phyloP scores from a whole-genome alignment of 1,284 basidiomycete species.

The Sanguinoderma infundibulare region DNA sequence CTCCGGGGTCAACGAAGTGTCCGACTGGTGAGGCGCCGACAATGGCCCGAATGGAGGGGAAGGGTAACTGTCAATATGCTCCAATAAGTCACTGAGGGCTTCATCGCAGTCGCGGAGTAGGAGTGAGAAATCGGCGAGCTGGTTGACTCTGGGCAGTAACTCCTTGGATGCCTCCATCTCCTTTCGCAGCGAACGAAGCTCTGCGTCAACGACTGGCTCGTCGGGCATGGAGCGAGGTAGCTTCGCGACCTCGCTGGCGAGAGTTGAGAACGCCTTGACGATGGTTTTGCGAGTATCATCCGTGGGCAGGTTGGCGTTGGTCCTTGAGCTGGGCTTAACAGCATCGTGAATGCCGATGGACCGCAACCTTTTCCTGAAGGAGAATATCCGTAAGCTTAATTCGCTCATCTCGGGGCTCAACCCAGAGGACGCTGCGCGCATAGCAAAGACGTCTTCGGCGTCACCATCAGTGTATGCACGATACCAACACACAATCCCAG shows the following conservation, averaged over 20 bases:
- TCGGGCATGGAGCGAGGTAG: constrained; percentile 49
- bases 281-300: constrained; percentile 49
- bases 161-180: constrained; percentile 59
- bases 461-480: background rate
- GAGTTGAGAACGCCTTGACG: constrained; percentile 47
- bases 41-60: constrained; percentile 55
- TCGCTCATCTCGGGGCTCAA: constrained; percentile 31
- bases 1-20: constrained; percentile 52
- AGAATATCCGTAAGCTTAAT: constrained; percentile 35
- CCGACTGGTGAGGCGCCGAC: constrained; percentile 51
- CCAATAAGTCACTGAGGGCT: constrained; percentile 79
- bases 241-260: constrained; percentile 49
- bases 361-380: constrained; percentile 60
- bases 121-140: constrained; percentile 55
- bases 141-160: constrained; percentile 54
- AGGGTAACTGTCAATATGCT: constrained; percentile 81
- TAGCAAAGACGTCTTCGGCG: constrained; percentile 60
- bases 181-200: constrained; percentile 60
- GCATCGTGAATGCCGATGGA: constrained; percentile 63
- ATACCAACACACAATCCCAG: background rate
- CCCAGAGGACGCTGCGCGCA: constrained; percentile 38
- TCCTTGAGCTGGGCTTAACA: constrained; percentile 47
- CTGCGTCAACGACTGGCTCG: constrained; percentile 49
- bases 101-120: constrained; percentile 63
- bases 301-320: constrained; percentile 56